These are phyloP conservation scores for Leishmania aethiopica DNA, from an alignment of 208 protist species.

Conservation along the genomic window DNA sequence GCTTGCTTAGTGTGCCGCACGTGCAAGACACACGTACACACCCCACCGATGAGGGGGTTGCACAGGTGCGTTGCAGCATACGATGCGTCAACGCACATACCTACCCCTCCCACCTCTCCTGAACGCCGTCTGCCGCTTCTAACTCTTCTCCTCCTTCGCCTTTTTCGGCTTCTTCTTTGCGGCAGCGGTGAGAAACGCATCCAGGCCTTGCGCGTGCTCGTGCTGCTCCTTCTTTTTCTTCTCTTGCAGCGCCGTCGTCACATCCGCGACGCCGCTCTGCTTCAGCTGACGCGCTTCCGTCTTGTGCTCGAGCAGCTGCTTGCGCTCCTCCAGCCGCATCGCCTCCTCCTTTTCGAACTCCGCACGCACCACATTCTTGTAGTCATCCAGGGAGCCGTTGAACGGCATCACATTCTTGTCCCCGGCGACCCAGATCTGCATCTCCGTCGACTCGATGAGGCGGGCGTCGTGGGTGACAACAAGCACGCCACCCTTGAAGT, in stretches of 20 bases:
- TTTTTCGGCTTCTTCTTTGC: conserved; percentile 63
- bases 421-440: conserved; percentile 91
- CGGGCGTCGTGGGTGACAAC: conserved; percentile 92
- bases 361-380: conserved; percentile 78
- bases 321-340: conserved; percentile 45
- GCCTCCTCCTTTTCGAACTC: conserved; percentile 78
- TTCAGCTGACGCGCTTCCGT: conserved; percentile 54
- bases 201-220: conserved; percentile 29
- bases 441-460: conserved; percentile 88
- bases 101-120: not conserved
- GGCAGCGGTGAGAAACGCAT: conserved; percentile 40
- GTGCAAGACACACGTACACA: not conserved
- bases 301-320: conserved; percentile 53
- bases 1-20: not conserved
- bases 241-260: conserved; percentile 51
- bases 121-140: not conserved
- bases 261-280: conserved; percentile 42
- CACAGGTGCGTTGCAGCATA: not conserved
- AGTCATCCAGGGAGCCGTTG: conserved; percentile 79
- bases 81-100: not conserved
- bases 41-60: not conserved
- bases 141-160: conserved; percentile 20
- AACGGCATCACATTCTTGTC: conserved; percentile 82
- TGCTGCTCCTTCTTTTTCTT: conserved; percentile 39
- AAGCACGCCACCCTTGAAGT: conserved; percentile 89